These are phyloP conservation scores for Xenosphaeropsis pyriputrescens DNA, from an alignment of 2,329 filamentous ascomycete genomes.

Conservation along the genomic window DNA sequence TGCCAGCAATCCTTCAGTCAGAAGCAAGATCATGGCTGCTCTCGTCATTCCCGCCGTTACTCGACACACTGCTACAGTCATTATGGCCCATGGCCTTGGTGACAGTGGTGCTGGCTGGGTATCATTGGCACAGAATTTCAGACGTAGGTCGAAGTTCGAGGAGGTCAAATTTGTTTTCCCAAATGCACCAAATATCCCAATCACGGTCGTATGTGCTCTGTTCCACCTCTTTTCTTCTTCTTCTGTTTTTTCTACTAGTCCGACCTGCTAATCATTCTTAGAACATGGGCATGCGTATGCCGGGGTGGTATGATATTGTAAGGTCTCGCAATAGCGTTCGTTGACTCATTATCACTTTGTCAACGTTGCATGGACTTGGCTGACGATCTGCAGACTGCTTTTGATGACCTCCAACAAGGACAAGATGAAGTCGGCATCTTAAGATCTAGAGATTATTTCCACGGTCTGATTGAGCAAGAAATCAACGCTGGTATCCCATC, in stretches of 20 bases:
- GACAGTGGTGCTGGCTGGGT: conserved; percentile 72
- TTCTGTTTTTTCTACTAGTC: neutral
- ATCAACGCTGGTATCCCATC: conserved; percentile 68
- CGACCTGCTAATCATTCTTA: conserved; percentile 17
- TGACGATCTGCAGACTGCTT: conserved; percentile 20
- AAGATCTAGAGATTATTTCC: conserved; percentile 59
- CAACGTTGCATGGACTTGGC: neutral
- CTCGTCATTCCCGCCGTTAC: conserved; percentile 66
- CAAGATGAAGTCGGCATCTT: conserved; percentile 65
- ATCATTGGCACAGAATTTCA: conserved; percentile 76
- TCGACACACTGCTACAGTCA: conserved; percentile 85
- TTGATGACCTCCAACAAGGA: conserved; percentile 26
- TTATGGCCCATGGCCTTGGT: conserved; percentile 85
- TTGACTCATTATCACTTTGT: conserved; percentile 2
- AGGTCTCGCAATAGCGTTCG: conserved; percentile 16
- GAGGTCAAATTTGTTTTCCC: conserved; percentile 93
- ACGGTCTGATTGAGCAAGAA: conserved; percentile 65
- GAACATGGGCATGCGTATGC: conserved; percentile 70
- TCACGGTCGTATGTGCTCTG: conserved; percentile 42
- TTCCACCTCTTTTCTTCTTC: neutral
- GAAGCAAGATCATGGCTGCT: conserved; percentile 11
- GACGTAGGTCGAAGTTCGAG: conserved; percentile 62
- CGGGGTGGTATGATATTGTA: conserved; percentile 78
- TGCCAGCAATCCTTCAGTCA: too few species aligned
- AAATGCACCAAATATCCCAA: conserved; percentile 74